A percentile compares a stretch with the other conserved stretches of the same genome.
Evolutionary conservation across 2,329 filamentous ascomycete species (phyloP).

Genomic region (Plenodomus biglobosus): DNA sequence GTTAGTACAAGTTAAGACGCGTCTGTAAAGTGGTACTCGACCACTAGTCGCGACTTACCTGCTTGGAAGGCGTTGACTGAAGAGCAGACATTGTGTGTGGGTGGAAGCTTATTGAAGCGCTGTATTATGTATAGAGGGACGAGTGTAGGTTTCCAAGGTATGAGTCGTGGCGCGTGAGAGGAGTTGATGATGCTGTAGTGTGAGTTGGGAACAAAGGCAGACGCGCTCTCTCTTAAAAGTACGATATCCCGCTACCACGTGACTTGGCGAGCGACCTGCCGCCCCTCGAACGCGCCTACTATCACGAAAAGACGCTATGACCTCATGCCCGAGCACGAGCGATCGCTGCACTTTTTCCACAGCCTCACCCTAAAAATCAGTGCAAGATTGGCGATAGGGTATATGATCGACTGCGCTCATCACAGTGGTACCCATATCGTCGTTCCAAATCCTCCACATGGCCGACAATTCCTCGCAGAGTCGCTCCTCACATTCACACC

Average conservation of each 20-base stretch:
- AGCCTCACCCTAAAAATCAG: neutral
- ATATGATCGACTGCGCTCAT: constrained; percentile 1
- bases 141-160: constrained; percentile 20
- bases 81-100: constrained; percentile 68
- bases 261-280: constrained; percentile 14
- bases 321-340: constrained; percentile 18
- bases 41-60: constrained; percentile 54
- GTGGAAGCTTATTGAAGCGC: constrained; percentile 13
- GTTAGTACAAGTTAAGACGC: constrained; percentile 42
- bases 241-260: constrained; percentile 24
- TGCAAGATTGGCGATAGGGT: too few relatives aligned
- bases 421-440: constrained; percentile 23
- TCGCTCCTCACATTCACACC: constrained; percentile 16
- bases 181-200: constrained; percentile 30
- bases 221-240: constrained; percentile 30
- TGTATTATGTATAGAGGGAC: constrained; percentile 13
- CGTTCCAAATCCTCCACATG: neutral
- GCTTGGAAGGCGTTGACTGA: constrained; percentile 69
- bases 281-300: constrained; percentile 19
- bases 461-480: constrained; percentile 7
- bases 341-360: constrained; percentile 7
- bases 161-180: constrained; percentile 16
- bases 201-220: constrained; percentile 17
- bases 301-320: constrained; percentile 32
- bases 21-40: constrained; percentile 30